Percentiles rank a stretch among this genome's conserved stretches.
phyloP scores from a whole-genome alignment of 2,329 filamentous ascomycete species.

The Salinomyces thailandicus region DNA sequence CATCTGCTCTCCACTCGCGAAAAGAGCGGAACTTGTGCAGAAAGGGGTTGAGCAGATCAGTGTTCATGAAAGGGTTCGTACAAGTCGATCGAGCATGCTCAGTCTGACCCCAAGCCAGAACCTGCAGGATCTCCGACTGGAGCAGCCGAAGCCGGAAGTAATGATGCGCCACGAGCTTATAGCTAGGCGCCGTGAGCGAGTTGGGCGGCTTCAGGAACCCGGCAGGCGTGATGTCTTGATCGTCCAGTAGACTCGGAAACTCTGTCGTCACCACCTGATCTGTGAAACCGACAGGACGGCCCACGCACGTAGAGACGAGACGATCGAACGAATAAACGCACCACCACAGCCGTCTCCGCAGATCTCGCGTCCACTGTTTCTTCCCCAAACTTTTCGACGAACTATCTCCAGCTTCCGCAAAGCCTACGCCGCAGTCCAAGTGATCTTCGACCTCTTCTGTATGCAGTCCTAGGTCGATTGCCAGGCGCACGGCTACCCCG shows the following conservation, averaged over 20 bases:
- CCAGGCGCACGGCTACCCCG: conserved; percentile 80
- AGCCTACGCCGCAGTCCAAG: conserved; percentile 33
- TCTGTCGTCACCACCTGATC: conserved; percentile 94
- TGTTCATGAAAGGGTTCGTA: conserved; percentile 64
- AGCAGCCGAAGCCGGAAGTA: conserved; percentile 82
- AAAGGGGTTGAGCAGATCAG: conserved; percentile 72
- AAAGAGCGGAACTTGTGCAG: conserved; percentile 75
- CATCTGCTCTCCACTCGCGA: conserved; percentile 75
- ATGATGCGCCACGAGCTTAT: conserved; percentile 84
- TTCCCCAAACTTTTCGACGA: conserved; percentile 39
- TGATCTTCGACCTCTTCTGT: conserved; percentile 66
- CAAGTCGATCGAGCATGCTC: conserved; percentile 62
- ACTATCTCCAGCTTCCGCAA: no score
- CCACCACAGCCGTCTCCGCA: conserved; percentile 87
- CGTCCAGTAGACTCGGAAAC: conserved; percentile 80
- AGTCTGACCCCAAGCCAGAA: conserved; percentile 83
- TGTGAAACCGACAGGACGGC: conserved; percentile 85
- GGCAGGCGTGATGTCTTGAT: conserved; percentile 71
- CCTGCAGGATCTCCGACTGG: conserved; percentile 91
- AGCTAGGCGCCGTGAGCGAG: conserved; percentile 52
- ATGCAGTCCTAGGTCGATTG: conserved; percentile 83
- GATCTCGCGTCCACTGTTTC: conserved; percentile 74
- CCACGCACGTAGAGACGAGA: conserved; percentile 89
- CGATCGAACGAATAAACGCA: conserved; percentile 91
- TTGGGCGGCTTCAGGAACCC: conserved; percentile 57